Evolutionary conservation across 2,329 filamentous ascomycete genomes (phyloP).

Genomic region (Sarocladium kiliense): DNA sequence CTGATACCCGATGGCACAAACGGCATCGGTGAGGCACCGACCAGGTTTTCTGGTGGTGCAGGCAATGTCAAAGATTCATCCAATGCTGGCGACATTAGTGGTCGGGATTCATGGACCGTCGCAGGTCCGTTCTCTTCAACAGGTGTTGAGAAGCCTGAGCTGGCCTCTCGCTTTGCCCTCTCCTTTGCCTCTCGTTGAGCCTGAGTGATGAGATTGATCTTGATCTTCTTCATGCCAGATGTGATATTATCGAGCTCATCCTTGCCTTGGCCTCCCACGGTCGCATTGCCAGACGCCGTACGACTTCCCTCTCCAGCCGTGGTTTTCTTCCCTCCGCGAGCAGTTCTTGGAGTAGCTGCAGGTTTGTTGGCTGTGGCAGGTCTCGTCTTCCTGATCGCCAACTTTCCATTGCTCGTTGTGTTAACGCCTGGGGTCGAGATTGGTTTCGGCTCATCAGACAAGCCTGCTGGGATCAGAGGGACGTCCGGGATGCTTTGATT

Average conservation of each 20-base stretch:
- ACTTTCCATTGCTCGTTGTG: conserved; percentile 31
- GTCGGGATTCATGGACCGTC: not conserved
- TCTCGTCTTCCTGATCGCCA: conserved; percentile 57
- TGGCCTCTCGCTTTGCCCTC: not conserved
- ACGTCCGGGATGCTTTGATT: not conserved
- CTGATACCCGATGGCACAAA: conserved; percentile 6
- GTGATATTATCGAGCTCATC: conserved; percentile 51
- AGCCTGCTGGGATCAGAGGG: not conserved
- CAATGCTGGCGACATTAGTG: not conserved
- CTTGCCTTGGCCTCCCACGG: not conserved
- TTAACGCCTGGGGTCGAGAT: conserved; percentile 22
- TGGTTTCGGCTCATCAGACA: not conserved
- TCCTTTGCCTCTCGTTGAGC: conserved; percentile 52
- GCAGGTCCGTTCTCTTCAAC: not conserved
- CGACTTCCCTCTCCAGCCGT: conserved; percentile 11
- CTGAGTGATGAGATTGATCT: conserved; percentile 55
- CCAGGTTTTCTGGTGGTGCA: not conserved
- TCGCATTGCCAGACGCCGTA: conserved; percentile 12
- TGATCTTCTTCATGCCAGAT: conserved; percentile 56
- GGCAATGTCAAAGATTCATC: not conserved
- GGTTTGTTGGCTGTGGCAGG: conserved; percentile 31
- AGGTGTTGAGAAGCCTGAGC: not conserved
- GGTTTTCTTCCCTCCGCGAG: conserved; percentile 9
- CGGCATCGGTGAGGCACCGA: conserved; percentile 7
- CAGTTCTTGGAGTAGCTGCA: conserved; percentile 15